Conservation (phyloP, 371 early-diverging fungal genomes). For the Mucor circinelloides region DNA sequence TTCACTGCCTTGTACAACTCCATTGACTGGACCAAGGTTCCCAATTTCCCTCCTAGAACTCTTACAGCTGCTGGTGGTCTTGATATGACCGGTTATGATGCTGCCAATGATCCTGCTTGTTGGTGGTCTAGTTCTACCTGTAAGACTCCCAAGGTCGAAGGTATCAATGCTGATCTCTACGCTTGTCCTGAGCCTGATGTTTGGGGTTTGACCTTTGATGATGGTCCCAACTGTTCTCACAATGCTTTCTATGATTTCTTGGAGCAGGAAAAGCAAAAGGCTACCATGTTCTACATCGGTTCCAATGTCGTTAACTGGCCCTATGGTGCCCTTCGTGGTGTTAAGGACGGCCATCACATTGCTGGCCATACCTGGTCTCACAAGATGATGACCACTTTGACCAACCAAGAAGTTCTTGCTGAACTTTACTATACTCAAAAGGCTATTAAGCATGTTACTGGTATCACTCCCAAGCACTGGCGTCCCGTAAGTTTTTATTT, state of each 20-base stretch:
- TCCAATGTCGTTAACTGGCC: constrained; percentile 51
- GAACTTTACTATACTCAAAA: constrained; percentile 57
- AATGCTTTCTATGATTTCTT: constrained; percentile 49
- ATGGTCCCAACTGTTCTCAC: constrained; percentile 51
- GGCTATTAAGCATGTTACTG: constrained; percentile 54
- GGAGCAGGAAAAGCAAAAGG: constrained; percentile 36
- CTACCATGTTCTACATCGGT: constrained; percentile 54
- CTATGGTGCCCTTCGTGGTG: constrained; percentile 49
- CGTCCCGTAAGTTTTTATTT: constrained; percentile 43
- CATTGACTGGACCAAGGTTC: constrained; percentile 44
- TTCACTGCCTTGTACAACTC: constrained; percentile 39
- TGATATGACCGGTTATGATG: constrained; percentile 38
- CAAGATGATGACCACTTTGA: constrained; percentile 53
- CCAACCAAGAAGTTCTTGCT: constrained; percentile 57
- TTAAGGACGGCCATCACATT: constrained; percentile 53
- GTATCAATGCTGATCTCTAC: constrained; percentile 41
- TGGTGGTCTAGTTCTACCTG: constrained; percentile 48
- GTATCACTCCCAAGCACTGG: constrained; percentile 55
- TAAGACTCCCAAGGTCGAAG: constrained; percentile 29
- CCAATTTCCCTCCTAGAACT: constrained; percentile 31
- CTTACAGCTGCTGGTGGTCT: constrained; percentile 26
- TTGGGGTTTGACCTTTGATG: constrained; percentile 50
- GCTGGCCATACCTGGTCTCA: constrained; percentile 62
- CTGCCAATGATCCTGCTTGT: constrained; percentile 39
- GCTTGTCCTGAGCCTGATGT: constrained; percentile 43